These are phyloP conservation scores for Ophiognomonia clavigignenti-juglandacearum DNA, from an alignment of 2,329 filamentous ascomycete species.

Conservation along the genomic window DNA sequence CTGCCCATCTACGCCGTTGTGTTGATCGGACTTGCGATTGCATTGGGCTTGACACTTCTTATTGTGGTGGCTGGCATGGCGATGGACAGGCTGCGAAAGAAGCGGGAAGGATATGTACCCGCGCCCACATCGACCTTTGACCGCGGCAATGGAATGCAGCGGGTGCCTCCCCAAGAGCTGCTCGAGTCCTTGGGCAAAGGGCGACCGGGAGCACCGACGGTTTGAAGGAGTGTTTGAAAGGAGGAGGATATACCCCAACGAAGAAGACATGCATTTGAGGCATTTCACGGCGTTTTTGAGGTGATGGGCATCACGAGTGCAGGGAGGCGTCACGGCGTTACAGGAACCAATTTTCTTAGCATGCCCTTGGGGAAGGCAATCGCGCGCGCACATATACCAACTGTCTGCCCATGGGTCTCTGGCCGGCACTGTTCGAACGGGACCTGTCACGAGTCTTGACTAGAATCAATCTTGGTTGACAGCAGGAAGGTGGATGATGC, in stretches of 20 bases:
- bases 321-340: slow-evolving; percentile 14
- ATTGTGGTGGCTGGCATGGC: slow-evolving; percentile 71
- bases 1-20: slow-evolving; percentile 44
- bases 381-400: background rate
- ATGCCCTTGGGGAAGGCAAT: background rate
- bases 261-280: slow-evolving; percentile 1
- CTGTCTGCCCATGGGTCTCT: too few relatives aligned
- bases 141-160: slow-evolving; percentile 51
- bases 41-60: slow-evolving; percentile 71
- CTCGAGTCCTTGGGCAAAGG: slow-evolving; percentile 48
- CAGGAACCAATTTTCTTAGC: slow-evolving; percentile 3
- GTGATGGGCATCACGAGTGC: slow-evolving; percentile 4
- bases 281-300: slow-evolving; percentile 13
- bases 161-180: slow-evolving; percentile 58
- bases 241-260: slow-evolving; percentile 8
- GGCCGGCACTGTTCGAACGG: too few relatives aligned
- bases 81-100: slow-evolving; percentile 71
- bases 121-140: slow-evolving; percentile 65
- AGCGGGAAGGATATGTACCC: slow-evolving; percentile 74
- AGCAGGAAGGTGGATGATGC: background rate
- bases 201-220: slow-evolving; percentile 43
- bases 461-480: background rate
- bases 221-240: slow-evolving; percentile 30
- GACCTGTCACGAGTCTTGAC: background rate
- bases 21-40: slow-evolving; percentile 73